Evolutionary conservation across 805 yeast species (phyloP).

Genomic region (Limtongia smithiae): DNA sequence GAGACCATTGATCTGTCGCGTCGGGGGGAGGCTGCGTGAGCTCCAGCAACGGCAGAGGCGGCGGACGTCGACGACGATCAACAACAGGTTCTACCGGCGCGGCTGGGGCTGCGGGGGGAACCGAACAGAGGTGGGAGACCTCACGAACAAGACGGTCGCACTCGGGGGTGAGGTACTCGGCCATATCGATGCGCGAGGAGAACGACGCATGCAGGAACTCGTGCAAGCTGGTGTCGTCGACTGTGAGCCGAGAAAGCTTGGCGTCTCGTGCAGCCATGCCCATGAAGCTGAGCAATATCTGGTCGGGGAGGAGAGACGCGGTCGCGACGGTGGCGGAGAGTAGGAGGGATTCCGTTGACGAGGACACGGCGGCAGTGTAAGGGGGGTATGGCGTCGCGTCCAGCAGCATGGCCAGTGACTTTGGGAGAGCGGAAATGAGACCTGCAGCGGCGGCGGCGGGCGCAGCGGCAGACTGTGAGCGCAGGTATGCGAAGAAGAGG

Average conservation of each 20-base stretch:
- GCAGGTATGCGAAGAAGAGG: conserved; percentile 66
- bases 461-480: conserved; percentile 43
- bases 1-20: neutral
- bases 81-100: neutral
- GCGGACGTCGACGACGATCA: neutral
- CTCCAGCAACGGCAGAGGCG: neutral
- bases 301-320: neutral
- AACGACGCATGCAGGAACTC: conserved; percentile 3
- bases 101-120: neutral
- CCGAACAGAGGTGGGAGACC: neutral
- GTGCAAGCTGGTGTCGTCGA: conserved; percentile 2
- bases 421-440: conserved; percentile 16
- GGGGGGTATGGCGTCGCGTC: conserved; percentile 19
- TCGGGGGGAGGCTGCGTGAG: neutral
- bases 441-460: neutral
- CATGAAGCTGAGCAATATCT: conserved; percentile 5
- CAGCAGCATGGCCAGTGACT: conserved; percentile 21
- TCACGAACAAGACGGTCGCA: conserved; percentile 4
- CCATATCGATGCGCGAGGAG: neutral
- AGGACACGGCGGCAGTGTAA: neutral
- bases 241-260: neutral
- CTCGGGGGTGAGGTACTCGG: conserved; percentile 8
- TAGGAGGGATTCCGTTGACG: conserved; percentile 3
- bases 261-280: conserved; percentile 10
- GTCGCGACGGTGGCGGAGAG: conserved; percentile 2